Evolutionary conservation across 352 stramenopile genomes (phyloP).

Genomic region (Pythium brachiatum): DNA sequence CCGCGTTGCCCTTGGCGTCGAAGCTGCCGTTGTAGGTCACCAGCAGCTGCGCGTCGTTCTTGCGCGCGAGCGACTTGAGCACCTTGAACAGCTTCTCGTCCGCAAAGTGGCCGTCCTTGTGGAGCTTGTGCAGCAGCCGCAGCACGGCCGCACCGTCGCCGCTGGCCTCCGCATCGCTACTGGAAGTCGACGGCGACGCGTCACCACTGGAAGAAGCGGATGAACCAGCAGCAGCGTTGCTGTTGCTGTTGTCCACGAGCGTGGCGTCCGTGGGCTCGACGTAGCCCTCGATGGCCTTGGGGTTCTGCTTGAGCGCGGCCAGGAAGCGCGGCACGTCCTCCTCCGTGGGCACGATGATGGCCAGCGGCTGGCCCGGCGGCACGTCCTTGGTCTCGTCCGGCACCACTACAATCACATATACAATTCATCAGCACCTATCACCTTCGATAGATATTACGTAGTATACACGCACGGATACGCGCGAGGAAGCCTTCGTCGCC

Average conservation of each 20-base stretch:
- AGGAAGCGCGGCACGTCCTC: constrained; percentile 65
- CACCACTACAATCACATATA: constrained; percentile 48
- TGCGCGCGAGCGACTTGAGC: constrained; percentile 83
- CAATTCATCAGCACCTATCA: not conserved
- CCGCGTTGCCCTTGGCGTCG: constrained; percentile 19
- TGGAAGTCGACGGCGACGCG: constrained; percentile 6
- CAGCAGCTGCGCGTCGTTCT: constrained; percentile 75
- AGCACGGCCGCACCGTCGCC: constrained; percentile 63
- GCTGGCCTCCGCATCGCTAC: not conserved
- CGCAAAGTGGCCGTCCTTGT: constrained; percentile 75
- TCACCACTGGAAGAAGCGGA: not conserved
- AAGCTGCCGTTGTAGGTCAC: constrained; percentile 82
- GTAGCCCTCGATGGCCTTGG: constrained; percentile 61
- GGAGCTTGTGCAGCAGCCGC: constrained; percentile 66
- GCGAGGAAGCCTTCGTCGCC: constrained; percentile 81
- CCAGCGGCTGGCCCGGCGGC: constrained; percentile 61
- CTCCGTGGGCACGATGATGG: constrained; percentile 70
- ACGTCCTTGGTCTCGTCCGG: constrained; percentile 52
- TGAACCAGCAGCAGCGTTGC: not conserved
- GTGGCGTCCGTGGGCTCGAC: constrained; percentile 15
- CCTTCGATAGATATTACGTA: too few relatives aligned
- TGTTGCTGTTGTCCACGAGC: not conserved
- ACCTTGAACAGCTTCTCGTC: constrained; percentile 69
- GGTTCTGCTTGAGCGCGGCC: constrained; percentile 47
- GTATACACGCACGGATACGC: constrained; percentile 68